phyloP scores from a whole-genome alignment of 176 grass and related monocot species.

The Eleusine coracana region DNA sequence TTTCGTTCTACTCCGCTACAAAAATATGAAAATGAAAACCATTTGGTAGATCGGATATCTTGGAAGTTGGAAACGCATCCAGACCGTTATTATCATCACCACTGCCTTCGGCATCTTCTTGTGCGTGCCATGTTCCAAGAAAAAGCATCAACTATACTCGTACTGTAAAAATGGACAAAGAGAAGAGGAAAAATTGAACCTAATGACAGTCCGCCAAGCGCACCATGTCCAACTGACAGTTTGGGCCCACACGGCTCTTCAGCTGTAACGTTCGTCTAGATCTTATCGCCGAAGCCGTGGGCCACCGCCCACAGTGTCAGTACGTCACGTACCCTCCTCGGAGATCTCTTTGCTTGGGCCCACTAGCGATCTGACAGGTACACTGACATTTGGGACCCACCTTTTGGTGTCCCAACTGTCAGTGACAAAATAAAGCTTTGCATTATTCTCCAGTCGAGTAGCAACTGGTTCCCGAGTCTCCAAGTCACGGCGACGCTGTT shows the following conservation, averaged over 20 bases:
- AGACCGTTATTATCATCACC: too few species aligned
- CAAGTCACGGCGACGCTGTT: neutral
- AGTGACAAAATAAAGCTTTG: neutral
- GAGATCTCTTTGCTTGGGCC: neutral
- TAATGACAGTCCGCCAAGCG: neutral
- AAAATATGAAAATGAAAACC: too few species aligned
- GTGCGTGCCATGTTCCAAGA: too few species aligned
- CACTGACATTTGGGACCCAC: neutral
- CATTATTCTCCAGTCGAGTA: neutral
- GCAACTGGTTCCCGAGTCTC: neutral
- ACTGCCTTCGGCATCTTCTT: too few species aligned
- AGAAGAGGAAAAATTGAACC: neutral
- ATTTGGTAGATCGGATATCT: too few species aligned
- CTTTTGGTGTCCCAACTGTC: neutral
- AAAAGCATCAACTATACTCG: too few species aligned
- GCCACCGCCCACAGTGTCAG: neutral
- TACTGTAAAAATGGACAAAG: too few species aligned
- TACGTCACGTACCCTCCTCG: neutral
- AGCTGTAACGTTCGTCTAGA: neutral
- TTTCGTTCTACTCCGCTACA: too few species aligned
- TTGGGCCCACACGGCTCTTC: too few species aligned
- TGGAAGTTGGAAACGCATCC: too few species aligned
- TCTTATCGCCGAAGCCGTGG: slow-evolving; percentile 10
- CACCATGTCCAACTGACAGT: too few species aligned
- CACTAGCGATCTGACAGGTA: neutral